phyloP scores from a whole-genome alignment of 768 basidiomycete genomes.

The Phaeotremella skinneri region DNA sequence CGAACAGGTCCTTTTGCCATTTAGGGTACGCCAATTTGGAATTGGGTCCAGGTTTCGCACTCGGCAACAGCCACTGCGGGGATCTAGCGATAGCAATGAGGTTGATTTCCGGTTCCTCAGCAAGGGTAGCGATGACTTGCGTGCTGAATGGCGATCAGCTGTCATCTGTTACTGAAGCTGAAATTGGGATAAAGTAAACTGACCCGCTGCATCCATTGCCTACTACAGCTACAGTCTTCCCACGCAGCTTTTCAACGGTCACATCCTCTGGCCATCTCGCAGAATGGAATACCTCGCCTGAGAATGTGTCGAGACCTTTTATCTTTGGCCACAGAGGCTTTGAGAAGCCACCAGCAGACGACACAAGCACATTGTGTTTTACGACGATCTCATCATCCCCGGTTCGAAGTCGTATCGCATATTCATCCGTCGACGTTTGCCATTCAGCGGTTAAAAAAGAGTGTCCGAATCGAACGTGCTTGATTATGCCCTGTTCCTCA shows the following conservation, averaged over 20 bases:
- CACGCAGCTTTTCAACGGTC: constrained; percentile 13
- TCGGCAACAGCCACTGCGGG: constrained; percentile 27
- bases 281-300: constrained; percentile 23
- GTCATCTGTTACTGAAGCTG: not conserved
- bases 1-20: constrained; percentile 1
- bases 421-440: constrained; percentile 8
- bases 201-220: constrained; percentile 34
- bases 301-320: constrained; percentile 23
- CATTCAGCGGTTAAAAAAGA: constrained; percentile 17
- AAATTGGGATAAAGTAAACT: not conserved
- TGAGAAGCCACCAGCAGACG: constrained; percentile 28
- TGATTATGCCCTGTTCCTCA: constrained; percentile 10
- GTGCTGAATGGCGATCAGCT: constrained; percentile 5
- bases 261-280: constrained; percentile 19
- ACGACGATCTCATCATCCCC: not conserved
- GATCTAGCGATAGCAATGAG: constrained; percentile 23
- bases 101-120: constrained; percentile 20
- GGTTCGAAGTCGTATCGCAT: constrained; percentile 5
- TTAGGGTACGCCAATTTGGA: not conserved
- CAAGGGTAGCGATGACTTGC: constrained; percentile 23
- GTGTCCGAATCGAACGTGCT: constrained; percentile 17
- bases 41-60: constrained; percentile 1
- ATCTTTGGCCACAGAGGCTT: constrained; percentile 22
- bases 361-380: constrained; percentile 11
- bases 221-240: constrained; percentile 25